Conservation (phyloP, 1,284 basidiomycete species). For the Bothia castanella region DNA sequence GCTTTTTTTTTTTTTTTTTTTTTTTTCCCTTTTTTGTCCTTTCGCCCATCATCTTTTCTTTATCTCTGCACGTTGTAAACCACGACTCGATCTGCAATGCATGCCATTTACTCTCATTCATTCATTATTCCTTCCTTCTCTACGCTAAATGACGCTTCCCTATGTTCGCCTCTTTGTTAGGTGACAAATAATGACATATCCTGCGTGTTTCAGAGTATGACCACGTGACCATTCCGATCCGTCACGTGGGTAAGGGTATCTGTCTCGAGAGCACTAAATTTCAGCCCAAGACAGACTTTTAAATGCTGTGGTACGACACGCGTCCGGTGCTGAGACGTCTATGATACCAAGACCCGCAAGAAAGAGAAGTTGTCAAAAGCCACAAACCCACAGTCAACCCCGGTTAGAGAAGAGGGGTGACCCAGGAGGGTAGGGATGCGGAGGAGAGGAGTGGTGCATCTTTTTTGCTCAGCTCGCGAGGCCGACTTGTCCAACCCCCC, state of each 20-base stretch:
- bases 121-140: conserved; percentile 4
- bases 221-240: conserved; percentile 24
- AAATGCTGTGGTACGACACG: conserved; percentile 4
- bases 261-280: conserved; percentile 1
- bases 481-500: not conserved
- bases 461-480: conserved; percentile 1
- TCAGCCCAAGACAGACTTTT: conserved; percentile 4
- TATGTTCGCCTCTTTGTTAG: conserved; percentile 2
- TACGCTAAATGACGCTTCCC: conserved; percentile 8
- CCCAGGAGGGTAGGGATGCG: conserved; percentile 9
- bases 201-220: not conserved
- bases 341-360: not conserved
- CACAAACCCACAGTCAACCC: not conserved
- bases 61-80: conserved; percentile 30
- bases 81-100: conserved; percentile 26
- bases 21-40: too few relatives aligned
- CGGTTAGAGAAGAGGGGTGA: conserved; percentile 2
- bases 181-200: conserved; percentile 8
- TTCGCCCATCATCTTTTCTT: conserved; percentile 10
- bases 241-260: conserved; percentile 26
- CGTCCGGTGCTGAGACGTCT: not conserved
- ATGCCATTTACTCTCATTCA: conserved; percentile 19
- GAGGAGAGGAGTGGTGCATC: conserved; percentile 1
- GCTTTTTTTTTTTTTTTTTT: not conserved
- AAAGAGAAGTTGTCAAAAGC: not conserved